Conservation (phyloP, 257 asterid genomes). For the Ophiorrhiza pumila region DNA sequence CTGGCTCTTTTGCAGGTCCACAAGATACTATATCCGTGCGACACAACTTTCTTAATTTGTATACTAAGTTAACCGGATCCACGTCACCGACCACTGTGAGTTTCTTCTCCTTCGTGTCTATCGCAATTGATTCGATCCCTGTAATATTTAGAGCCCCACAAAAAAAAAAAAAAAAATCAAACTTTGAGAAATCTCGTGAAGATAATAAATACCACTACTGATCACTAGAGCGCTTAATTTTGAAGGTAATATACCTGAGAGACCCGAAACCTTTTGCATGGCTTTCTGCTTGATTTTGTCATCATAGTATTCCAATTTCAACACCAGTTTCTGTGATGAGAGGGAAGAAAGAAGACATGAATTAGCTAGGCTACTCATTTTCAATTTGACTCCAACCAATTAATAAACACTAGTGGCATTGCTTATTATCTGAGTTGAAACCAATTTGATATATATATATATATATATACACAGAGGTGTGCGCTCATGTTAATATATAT, state of each 20-base stretch:
- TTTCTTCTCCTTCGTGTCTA: conserved; percentile 55
- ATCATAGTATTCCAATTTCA: conserved; percentile 48
- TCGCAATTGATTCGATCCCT: conserved; percentile 62
- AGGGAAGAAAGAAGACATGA: neutral
- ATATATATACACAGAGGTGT: no score
- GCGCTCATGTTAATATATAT: no score
- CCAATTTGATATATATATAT: no score
- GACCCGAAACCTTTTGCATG: conserved; percentile 52
- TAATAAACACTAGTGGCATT: no score
- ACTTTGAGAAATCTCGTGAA: neutral
- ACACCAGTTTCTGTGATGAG: conserved; percentile 44
- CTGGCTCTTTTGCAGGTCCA: conserved; percentile 83
- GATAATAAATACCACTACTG: no score
- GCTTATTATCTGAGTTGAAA: no score
- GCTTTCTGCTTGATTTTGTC: conserved; percentile 57
- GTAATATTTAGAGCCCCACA: neutral
- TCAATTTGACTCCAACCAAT: no score
- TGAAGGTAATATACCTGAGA: conserved; percentile 38
- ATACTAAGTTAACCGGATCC: conserved; percentile 57
- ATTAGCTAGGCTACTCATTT: neutral
- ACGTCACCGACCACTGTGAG: conserved; percentile 57
- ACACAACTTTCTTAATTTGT: conserved; percentile 59
- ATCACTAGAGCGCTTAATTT: no score
- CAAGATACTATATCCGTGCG: conserved; percentile 49
- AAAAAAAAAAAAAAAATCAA: neutral